A percentile compares a stretch with the other conserved stretches of the same genome.
phyloP scores from a whole-genome alignment of 2,329 filamentous ascomycete genomes.

The Rhexocercosporidium sp. region DNA sequence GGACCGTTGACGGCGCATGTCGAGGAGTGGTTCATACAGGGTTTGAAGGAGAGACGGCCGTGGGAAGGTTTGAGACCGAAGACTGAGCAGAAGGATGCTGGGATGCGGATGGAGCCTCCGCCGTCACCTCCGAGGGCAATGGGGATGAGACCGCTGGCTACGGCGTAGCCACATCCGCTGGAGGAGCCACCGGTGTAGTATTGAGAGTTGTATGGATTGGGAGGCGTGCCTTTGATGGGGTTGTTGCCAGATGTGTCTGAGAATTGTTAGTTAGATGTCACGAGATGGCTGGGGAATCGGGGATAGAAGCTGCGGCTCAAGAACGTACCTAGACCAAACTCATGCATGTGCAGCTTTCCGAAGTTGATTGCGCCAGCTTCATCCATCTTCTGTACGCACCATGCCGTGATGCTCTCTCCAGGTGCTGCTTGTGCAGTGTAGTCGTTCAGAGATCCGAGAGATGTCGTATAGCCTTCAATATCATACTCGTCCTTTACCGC shows the following conservation, averaged over 20 bases:
- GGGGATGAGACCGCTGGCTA: conserved; percentile 65
- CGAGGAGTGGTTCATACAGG: conserved; percentile 52
- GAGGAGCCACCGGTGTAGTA: conserved; percentile 90
- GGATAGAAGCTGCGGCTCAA: neutral
- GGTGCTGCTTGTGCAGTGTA: conserved; percentile 18
- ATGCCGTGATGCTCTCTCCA: conserved; percentile 28
- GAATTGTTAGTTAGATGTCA: neutral
- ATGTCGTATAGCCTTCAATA: conserved; percentile 30
- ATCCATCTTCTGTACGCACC: conserved; percentile 45
- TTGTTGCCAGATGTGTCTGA: conserved; percentile 83
- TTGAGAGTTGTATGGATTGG: conserved; percentile 71
- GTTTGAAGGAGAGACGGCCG: conserved; percentile 58
- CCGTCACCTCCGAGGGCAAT: conserved; percentile 88
- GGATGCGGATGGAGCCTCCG: conserved; percentile 63
- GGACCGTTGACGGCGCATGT: conserved; percentile 71
- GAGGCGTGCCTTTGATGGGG: conserved; percentile 78
- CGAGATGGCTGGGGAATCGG: too few relatives aligned
- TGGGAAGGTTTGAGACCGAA: conserved; percentile 83
- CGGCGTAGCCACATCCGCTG: conserved; percentile 87
- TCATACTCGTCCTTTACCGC: conserved; percentile 78
- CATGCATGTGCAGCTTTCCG: conserved; percentile 86
- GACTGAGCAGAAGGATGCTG: conserved; percentile 45
- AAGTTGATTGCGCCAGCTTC: conserved; percentile 75
- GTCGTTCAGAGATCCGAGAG: conserved; percentile 29
- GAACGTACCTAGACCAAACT: conserved; percentile 59